Evolutionary conservation across 2,329 filamentous ascomycete species (phyloP).

Genomic region (Aureobasidium lini): DNA sequence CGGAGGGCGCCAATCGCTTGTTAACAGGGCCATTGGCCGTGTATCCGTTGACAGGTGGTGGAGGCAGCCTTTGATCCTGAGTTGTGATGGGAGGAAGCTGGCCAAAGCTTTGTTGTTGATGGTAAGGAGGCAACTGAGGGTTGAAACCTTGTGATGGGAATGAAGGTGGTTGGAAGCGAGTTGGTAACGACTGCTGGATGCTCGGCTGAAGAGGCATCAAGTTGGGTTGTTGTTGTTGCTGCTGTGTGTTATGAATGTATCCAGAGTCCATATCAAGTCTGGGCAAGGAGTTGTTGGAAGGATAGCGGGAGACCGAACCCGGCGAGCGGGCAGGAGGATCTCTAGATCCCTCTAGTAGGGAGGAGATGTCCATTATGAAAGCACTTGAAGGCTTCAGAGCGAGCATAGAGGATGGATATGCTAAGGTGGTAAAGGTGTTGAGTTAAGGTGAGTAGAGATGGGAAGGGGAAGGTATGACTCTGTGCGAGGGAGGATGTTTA

Average conservation of each 20-base stretch:
- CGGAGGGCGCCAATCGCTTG: conserved; percentile 36
- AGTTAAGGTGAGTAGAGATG: background rate
- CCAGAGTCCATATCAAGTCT: conserved; percentile 7
- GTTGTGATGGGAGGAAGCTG: conserved; percentile 8
- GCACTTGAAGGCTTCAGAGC: conserved; percentile 37
- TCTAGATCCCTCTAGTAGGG: conserved; percentile 61
- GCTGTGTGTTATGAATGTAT: background rate
- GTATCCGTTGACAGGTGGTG: conserved; percentile 15
- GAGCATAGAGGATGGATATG: conserved; percentile 30
- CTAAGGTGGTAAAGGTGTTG: background rate
- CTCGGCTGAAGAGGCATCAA: conserved; percentile 7
- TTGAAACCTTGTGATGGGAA: conserved; percentile 16
- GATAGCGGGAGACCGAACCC: conserved; percentile 32
- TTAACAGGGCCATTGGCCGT: conserved; percentile 16
- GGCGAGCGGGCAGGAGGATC: conserved; percentile 62
- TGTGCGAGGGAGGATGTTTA: conserved; percentile 1
- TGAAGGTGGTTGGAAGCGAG: conserved; percentile 5
- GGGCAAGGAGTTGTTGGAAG: conserved; percentile 14
- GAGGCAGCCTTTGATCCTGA: conserved; percentile 16
- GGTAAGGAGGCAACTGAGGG: conserved; percentile 23
- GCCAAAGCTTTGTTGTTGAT: conserved; percentile 16
- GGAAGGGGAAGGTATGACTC: background rate
- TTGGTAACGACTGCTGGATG: conserved; percentile 1
- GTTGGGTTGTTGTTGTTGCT: background rate
- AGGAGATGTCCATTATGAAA: conserved; percentile 91